Conservation (phyloP, 768 basidiomycete genomes). For the Leccinum boreale region DNA sequence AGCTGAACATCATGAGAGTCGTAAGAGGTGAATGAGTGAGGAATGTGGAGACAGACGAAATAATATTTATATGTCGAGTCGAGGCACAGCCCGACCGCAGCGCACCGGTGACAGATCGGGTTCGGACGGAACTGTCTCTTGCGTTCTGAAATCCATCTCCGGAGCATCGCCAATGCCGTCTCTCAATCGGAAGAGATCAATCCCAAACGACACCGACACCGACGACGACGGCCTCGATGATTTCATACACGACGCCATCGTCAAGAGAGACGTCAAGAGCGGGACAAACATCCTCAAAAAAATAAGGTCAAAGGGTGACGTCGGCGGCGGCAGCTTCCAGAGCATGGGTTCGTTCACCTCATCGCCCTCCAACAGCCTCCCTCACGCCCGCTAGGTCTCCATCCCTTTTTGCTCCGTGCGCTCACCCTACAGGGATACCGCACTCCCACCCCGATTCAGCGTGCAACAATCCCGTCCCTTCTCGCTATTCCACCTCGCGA, state of each 20-base stretch:
- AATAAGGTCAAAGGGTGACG: conserved; percentile 73
- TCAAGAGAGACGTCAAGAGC: conserved; percentile 51
- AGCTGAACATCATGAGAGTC: conserved; percentile 18
- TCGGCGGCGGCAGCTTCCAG: conserved; percentile 94
- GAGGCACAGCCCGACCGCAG: background rate
- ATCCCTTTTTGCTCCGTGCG: conserved; percentile 79
- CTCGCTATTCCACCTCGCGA: conserved; percentile 83
- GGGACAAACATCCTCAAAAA: conserved; percentile 78
- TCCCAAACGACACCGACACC: background rate
- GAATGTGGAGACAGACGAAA: background rate
- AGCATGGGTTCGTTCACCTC: conserved; percentile 72
- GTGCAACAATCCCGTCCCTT: conserved; percentile 81
- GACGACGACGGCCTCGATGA: conserved; percentile 48
- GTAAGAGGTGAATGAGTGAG: conserved; percentile 6
- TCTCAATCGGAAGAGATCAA: conserved; percentile 31
- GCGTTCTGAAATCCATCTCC: background rate
- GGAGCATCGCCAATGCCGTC: conserved; percentile 27
- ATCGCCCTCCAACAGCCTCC: background rate
- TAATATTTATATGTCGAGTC: background rate
- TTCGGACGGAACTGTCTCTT: too few relatives aligned
- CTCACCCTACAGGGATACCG: conserved; percentile 91
- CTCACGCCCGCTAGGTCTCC: conserved; percentile 54
- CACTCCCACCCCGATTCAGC: conserved; percentile 94
- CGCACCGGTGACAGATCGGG: conserved; percentile 3
- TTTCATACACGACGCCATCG: conserved; percentile 2